Evolutionary conservation across 2,329 filamentous ascomycete genomes (phyloP), one percentile per base, ranked within the genome.

Genomic region (Decorospora gaudefroyi): DNA sequence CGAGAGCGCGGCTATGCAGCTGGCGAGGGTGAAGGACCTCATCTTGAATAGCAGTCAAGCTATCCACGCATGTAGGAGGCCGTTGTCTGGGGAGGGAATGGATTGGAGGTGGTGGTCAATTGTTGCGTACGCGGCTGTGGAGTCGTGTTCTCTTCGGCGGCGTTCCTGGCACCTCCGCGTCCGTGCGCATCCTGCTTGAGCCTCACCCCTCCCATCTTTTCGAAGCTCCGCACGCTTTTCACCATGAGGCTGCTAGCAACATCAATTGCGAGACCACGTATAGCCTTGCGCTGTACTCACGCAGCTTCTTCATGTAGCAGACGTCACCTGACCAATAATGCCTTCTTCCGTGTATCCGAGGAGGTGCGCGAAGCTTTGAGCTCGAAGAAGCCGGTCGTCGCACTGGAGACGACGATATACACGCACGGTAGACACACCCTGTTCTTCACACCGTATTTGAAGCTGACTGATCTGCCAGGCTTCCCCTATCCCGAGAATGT

Each of bases 401-500:
- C 92, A 11, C 79, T 99, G 4, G 93, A 99, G 72, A 90, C 89
- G 2, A 96, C 93, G 4, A 97, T 99, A 59, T 97, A 99, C 72
- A 99, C 93, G 1, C 93, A 99, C 72, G 91, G 90, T 77, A 70
- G 38, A 61, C 25, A 12, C 3, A 29, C 10, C 4, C 10, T 6
- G 3, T 4, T 12, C 22, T 6, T 0, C 1, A 8, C 28, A 21
- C 0, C 12, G 11, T 4, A 6, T 8, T 7, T 8, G 3, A 7
- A 38, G 38, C 53, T 62, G 39, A 62, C 41, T 21, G 15, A 9
- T 2, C 8, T 3, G 12, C 9, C 53, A 83, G 83, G 84, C 45
- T 87, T 85, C 53, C 84, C 85, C 2, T 86, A 86, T 57, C 86
- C 85, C 0, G 81, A 86, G 18, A 89, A 88, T 58, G 73, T 86